Base-by-base conservation (phyloP, 1,139 yeast genomes). In the Hansenula sp. region DNA sequence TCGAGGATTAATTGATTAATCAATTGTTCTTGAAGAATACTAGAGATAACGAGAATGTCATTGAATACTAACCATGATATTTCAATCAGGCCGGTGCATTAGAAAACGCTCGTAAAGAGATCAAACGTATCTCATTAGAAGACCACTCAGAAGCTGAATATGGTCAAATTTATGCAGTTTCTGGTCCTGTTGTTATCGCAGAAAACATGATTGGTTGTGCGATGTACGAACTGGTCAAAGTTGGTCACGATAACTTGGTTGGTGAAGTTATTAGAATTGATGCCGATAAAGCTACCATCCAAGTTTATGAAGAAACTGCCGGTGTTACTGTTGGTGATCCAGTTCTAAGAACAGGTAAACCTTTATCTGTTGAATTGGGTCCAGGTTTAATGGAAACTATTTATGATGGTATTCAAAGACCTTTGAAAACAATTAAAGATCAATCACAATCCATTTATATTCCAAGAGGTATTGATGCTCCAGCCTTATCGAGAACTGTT, bases 321-420 rank as follows among this genome's bases (percentile, higher is more conserved):
- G 99, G 99, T 72, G 95, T 93, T 48, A 91, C 97, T 36, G 98
- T 93, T 36, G 99, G 99, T 60, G 99, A 93, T 65, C 99, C 99
- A 2, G 99, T 93, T 44, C 72, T 88, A 61, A 83, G 99, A 73
- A 93, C 99, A 11, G 99, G 99, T 53, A 89, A 93, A 68, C 99
- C 99, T 16, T 77, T 93, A 60, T 89, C 97, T 42, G 99, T 93
- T 42, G 99, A 93, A 71, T 76, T 93, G 65, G 99, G 99, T 61
- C 99, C 99, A 27, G 99, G 99, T 67, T 79, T 93, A 61, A 89
- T 93, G 95, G 99, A 93, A 71, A 93, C 96, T 54, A 93, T 93
- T 65, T 93, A 93, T 63, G 99, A 93, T 70, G 99, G 99, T 75
- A 93, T 93, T 67, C 99, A 93, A 74, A 90, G 99, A 75, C 99